Conservation (phyloP, 352 stramenopile species). For the Globisporangium canariense region DNA sequence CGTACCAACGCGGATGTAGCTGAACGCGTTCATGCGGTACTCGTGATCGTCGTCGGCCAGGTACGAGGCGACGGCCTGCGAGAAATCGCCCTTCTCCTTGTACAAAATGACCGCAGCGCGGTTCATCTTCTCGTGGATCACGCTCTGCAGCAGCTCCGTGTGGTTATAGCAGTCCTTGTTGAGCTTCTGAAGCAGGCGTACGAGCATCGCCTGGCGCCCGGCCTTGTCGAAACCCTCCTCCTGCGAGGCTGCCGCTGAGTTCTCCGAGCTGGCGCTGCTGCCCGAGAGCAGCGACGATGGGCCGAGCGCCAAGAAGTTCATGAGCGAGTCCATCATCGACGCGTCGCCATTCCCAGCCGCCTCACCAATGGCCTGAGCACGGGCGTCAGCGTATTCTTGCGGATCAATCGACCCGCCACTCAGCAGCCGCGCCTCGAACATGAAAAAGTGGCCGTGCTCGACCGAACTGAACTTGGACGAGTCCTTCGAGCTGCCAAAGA, state of each 20-base stretch:
- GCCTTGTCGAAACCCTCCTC: constrained; percentile 84
- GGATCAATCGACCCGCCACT: constrained; percentile 81
- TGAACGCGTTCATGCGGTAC: constrained; percentile 82
- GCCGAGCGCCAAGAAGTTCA: constrained; percentile 84
- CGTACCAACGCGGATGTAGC: constrained; percentile 63
- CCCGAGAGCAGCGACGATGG: constrained; percentile 59
- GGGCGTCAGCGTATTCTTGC: constrained; percentile 76
- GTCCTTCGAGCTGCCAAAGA: constrained; percentile 50
- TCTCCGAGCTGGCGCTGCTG: constrained; percentile 17
- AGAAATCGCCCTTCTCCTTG: constrained; percentile 76
- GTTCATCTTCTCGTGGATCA: constrained; percentile 78
- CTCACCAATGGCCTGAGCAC: constrained; percentile 49
- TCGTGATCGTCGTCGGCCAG: constrained; percentile 77
- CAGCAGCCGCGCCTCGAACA: constrained; percentile 86
- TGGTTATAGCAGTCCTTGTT: constrained; percentile 84
- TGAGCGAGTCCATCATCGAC: constrained; percentile 86
- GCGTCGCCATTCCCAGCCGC: constrained; percentile 28
- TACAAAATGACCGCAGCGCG: constrained; percentile 79
- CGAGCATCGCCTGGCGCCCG: constrained; percentile 78
- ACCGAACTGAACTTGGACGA: constrained; percentile 65
- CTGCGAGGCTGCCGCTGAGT: constrained; percentile 52
- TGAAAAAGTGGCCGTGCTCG: constrained; percentile 87
- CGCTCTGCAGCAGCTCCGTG: constrained; percentile 58
- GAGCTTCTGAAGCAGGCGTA: constrained; percentile 80
- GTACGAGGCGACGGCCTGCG: constrained; percentile 74